Conservation (phyloP, 2,329 filamentous ascomycete species). For the Exophiala oligosperma region DNA sequence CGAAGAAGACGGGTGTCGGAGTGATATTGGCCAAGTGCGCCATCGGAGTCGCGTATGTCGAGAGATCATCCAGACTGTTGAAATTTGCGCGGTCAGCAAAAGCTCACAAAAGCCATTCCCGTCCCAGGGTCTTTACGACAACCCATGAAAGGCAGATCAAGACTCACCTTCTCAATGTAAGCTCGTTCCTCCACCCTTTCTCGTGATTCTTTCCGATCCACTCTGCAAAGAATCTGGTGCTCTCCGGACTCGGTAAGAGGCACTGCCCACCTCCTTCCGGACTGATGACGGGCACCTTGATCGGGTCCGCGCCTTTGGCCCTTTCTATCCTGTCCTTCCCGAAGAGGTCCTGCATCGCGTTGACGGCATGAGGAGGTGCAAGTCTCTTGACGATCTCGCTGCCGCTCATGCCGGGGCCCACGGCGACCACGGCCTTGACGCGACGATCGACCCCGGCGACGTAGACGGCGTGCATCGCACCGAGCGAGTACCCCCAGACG, state of each 20-base stretch:
- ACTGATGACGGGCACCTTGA: conserved; percentile 32
- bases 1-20: conserved; percentile 40
- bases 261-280: conserved; percentile 32
- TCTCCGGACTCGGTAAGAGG: conserved; percentile 37
- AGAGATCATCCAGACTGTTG: conserved; percentile 13
- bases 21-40: conserved; percentile 35
- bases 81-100: not conserved
- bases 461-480: conserved; percentile 39
- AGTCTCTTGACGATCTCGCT: conserved; percentile 35
- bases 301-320: conserved; percentile 33
- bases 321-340: conserved; percentile 31
- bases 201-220: conserved; percentile 33
- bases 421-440: conserved; percentile 41
- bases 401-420: conserved; percentile 36
- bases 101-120: not conserved
- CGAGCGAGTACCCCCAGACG: conserved; percentile 42
- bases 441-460: conserved; percentile 42
- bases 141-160: not conserved
- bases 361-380: conserved; percentile 33
- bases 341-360: conserved; percentile 29
- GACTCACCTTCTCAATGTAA: conserved; percentile 35
- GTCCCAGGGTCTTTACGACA: too few relatives aligned
- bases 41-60: conserved; percentile 22
- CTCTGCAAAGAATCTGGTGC: conserved; percentile 34
- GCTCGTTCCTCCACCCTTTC: conserved; percentile 40